Conservation (phyloP, 495 filamentous ascomycete genomes). For the Eremomyces bilateralis region DNA sequence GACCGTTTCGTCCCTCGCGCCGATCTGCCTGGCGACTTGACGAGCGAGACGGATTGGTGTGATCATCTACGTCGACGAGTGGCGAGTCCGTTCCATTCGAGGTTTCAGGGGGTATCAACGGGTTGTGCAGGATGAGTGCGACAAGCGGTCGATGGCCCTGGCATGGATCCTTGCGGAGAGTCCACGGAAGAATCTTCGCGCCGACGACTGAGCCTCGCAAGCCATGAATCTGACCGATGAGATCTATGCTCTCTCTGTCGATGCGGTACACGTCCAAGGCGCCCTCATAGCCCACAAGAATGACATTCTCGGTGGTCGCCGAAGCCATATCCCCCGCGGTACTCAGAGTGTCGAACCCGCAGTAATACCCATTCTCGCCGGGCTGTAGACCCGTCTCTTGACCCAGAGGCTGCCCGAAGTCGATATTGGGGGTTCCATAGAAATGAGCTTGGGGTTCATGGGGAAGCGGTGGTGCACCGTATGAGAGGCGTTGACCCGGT, state of each 20-base stretch:
- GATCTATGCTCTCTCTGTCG: constrained; percentile 41
- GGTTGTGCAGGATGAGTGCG: constrained; percentile 56
- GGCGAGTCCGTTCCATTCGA: not conserved
- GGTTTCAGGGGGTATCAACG: constrained; percentile 19
- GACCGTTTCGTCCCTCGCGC: no score
- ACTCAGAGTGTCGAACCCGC: constrained; percentile 53
- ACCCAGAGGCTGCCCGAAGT: constrained; percentile 20
- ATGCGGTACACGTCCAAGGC: constrained; percentile 49
- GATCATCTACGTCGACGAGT: no score
- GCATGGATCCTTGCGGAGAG: constrained; percentile 22
- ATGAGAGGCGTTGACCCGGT: constrained; percentile 20
- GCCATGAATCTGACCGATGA: constrained; percentile 44
- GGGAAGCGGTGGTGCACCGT: constrained; percentile 45
- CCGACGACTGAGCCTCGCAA: constrained; percentile 60
- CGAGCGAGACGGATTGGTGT: constrained; percentile 7
- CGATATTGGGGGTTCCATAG: constrained; percentile 34
- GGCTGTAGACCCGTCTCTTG: constrained; percentile 25
- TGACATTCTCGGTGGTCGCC: constrained; percentile 38
- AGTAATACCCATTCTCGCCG: constrained; percentile 45
- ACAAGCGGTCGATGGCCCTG: constrained; percentile 36
- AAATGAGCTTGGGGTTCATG: constrained; percentile 61
- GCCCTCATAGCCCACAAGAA: constrained; percentile 56
- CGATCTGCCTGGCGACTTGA: not conserved
- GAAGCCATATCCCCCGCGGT: constrained; percentile 24
- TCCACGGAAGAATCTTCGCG: constrained; percentile 54